A percentile compares a stretch with the other conserved stretches of the same genome.
These are phyloP conservation scores for Dactylorhiza incarnata DNA, from an alignment of 106 monocot genomes.

Conservation along the genomic window DNA sequence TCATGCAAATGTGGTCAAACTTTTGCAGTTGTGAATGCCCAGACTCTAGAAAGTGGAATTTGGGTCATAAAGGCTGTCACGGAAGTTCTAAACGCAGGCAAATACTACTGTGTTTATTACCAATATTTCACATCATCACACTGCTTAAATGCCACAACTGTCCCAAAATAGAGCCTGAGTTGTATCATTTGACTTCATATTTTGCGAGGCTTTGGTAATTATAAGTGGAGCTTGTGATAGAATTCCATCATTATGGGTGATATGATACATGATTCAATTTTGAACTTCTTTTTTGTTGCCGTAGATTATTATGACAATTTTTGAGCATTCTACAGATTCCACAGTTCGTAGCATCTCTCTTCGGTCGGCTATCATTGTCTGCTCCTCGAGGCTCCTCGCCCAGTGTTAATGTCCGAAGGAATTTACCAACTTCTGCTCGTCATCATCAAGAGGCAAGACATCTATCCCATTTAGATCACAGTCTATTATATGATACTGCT, in stretches of 20 bases:
- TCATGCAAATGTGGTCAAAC: no score
- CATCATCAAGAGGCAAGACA: slow-evolving; percentile 38
- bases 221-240: not conserved
- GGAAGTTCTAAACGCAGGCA: no score
- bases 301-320: not conserved
- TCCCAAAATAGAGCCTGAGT: no score
- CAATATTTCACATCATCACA: no score
- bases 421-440: slow-evolving; percentile 21
- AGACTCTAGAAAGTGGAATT: no score
- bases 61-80: no score
- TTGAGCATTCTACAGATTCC: slow-evolving; percentile 34
- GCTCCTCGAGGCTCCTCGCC: slow-evolving; percentile 11
- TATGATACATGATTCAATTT: not conserved
- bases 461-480: not conserved
- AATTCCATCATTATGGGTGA: not conserved
- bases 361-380: slow-evolving; percentile 28
- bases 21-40: no score
- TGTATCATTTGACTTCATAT: not conserved
- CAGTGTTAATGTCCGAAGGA: slow-evolving; percentile 5
- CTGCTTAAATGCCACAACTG: no score
- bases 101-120: no score
- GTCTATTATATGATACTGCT: not conserved
- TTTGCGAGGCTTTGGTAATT: not conserved
- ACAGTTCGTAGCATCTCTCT: slow-evolving; percentile 17
- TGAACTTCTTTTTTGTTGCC: not conserved